These are phyloP conservation scores for Auricularia sp. DNA, from an alignment of 768 basidiomycete species.

Conservation along the genomic window DNA sequence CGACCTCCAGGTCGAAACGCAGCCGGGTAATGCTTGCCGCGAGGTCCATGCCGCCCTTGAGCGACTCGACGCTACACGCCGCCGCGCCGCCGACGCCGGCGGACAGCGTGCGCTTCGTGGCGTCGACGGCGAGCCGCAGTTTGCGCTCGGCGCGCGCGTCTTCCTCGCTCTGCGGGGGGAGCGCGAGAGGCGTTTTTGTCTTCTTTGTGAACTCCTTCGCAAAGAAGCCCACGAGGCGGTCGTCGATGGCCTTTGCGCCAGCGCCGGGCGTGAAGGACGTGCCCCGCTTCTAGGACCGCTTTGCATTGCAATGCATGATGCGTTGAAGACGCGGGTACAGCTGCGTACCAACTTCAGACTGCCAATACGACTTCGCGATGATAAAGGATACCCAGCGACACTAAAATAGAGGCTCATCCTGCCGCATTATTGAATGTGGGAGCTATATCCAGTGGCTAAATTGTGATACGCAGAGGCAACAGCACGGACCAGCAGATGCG, in stretches of 20 bases:
- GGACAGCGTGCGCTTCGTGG: conserved; percentile 86
- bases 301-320: too few species aligned
- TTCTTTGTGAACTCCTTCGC: conserved; percentile 96
- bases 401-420: too few species aligned
- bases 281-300: too few species aligned
- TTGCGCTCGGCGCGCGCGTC: conserved; percentile 90
- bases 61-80: conserved; percentile 83
- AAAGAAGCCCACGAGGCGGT: conserved; percentile 80
- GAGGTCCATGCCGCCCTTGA: conserved; percentile 90
- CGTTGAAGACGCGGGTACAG: too few species aligned
- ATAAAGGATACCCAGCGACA: too few species aligned
- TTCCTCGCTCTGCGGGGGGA: conserved; percentile 42
- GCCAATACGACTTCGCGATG: too few species aligned
- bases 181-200: conserved; percentile 62
- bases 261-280: conserved; percentile 24
- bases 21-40: conserved; percentile 54
- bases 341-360: too few species aligned
- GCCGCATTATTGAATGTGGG: too few species aligned
- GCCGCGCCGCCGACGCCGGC: conserved; percentile 73
- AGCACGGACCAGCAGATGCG: too few species aligned
- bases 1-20: conserved; percentile 54
- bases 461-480: too few species aligned
- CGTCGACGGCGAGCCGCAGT: conserved; percentile 83
- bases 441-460: too few species aligned
- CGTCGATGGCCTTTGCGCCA: conserved; percentile 67